These are phyloP conservation scores for Monosporozyma siamensis DNA, from an alignment of 805 yeast genomes.

Conservation along the genomic window DNA sequence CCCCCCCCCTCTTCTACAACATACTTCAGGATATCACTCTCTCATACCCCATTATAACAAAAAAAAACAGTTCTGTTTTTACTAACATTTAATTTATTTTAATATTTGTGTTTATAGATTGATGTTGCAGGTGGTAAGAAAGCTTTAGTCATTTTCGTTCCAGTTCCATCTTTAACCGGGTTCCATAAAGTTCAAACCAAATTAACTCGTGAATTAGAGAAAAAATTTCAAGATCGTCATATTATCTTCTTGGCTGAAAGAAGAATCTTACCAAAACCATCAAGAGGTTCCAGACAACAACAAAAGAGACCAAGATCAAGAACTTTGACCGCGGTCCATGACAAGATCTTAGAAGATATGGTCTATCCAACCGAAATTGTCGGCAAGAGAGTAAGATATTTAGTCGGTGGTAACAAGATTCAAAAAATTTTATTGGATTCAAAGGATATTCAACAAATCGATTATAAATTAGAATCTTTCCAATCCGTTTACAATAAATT, in stretches of 20 bases:
- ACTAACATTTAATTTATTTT: neutral
- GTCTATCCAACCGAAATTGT: slow-evolving; percentile 99
- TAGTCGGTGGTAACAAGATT: slow-evolving; percentile 97
- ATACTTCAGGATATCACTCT: too few species aligned
- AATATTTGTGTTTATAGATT: slow-evolving; percentile 37
- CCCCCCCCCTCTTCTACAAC: too few species aligned
- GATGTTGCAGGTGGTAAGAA: slow-evolving; percentile 97
- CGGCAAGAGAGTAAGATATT: slow-evolving; percentile 98
- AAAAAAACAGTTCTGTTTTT: too few species aligned
- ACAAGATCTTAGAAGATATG: slow-evolving; percentile 95
- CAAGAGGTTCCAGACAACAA: slow-evolving; percentile 83
- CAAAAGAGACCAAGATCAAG: slow-evolving; percentile 99
- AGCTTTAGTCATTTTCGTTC: slow-evolving; percentile 96
- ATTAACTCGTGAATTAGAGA: slow-evolving; percentile 98
- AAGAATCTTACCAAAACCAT: slow-evolving; percentile 98
- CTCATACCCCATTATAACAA: too few species aligned
- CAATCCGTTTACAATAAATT: slow-evolving; percentile 96
- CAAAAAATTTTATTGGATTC: slow-evolving; percentile 96
- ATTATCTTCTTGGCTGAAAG: slow-evolving; percentile 99
- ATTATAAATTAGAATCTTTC: slow-evolving; percentile 98
- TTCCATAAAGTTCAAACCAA: slow-evolving; percentile 97
- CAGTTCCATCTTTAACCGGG: slow-evolving; percentile 84
- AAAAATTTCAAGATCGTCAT: slow-evolving; percentile 99
- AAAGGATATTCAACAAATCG: slow-evolving; percentile 93
- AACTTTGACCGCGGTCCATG: slow-evolving; percentile 98